phyloP scores from a whole-genome alignment of 129 eudicot species.

The Flaveria robusta region DNA sequence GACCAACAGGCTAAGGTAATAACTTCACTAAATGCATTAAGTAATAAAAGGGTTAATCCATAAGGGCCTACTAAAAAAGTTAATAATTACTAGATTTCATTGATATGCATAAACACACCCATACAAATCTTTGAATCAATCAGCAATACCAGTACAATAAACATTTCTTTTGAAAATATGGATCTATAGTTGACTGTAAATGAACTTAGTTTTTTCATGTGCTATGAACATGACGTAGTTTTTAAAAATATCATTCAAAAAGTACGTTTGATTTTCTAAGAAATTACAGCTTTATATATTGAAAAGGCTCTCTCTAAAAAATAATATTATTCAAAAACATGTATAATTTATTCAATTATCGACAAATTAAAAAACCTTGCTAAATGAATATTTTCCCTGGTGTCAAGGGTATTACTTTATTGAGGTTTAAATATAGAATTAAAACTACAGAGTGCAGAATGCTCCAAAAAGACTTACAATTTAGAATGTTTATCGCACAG shows the following conservation, averaged over 20 bases:
- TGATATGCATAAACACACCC: neutral
- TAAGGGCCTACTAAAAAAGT: neutral
- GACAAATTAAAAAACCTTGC: neutral
- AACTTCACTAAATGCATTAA: neutral
- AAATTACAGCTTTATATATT: neutral
- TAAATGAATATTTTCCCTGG: neutral
- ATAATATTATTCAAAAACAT: neutral
- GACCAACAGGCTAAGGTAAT: neutral
- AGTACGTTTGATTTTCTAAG: neutral
- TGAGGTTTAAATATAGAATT: neutral
- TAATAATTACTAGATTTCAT: neutral
- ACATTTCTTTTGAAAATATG: neutral
- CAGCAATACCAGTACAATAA: neutral
- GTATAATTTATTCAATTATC: neutral
- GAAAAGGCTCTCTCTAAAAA: neutral
- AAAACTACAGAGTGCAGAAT: neutral
- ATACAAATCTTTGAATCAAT: neutral
- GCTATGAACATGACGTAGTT: neutral
- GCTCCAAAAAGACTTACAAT: constrained; percentile 56
- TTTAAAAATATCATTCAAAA: neutral
- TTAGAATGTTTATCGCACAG: constrained; percentile 90
- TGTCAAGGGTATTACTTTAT: neutral
- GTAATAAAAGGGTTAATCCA: neutral
- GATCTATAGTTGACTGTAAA: neutral
- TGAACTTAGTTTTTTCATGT: neutral